These are phyloP conservation scores for Aspergillus jensenii DNA, from an alignment of 2,329 filamentous ascomycete genomes.

Conservation along the genomic window DNA sequence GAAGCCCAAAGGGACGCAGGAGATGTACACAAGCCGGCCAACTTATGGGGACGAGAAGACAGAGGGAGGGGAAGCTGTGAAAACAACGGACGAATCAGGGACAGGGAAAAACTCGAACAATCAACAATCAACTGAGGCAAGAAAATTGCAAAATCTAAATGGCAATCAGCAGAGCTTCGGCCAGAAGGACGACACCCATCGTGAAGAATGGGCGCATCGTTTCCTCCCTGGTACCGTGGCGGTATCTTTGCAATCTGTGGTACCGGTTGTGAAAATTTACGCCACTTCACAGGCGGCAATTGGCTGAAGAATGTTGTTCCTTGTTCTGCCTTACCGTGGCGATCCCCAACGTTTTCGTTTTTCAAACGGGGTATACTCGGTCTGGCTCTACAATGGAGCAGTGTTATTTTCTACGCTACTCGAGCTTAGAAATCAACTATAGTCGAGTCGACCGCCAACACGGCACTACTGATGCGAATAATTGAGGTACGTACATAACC, in stretches of 20 bases:
- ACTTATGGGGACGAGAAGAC: constrained; percentile 10
- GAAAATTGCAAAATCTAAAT: constrained; percentile 7
- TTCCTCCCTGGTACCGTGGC: background rate
- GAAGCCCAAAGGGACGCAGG: constrained; percentile 6
- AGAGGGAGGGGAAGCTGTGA: constrained; percentile 12
- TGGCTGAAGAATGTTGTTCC: constrained; percentile 3
- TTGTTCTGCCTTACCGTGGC: constrained; percentile 11
- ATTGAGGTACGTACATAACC: no score
- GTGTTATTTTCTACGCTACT: background rate
- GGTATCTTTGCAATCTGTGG: background rate
- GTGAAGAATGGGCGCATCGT: constrained; percentile 7
- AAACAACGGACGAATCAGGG: constrained; percentile 11
- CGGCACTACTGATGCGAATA: no score
- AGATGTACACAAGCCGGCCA: constrained; percentile 1
- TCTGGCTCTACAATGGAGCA: no score
- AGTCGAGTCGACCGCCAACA: no score
- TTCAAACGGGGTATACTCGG: background rate
- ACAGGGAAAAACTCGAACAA: constrained; percentile 10
- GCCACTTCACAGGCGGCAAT: background rate
- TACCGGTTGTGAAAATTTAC: background rate
- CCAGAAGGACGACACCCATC: constrained; percentile 11
- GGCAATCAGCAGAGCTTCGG: constrained; percentile 3
- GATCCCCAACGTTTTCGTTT: background rate
- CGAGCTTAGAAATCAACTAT: no score
- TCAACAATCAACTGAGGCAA: constrained; percentile 7